Evolutionary conservation across 768 basidiomycete genomes (phyloP).

Genomic region (Lactifluus hygrophoroides): DNA sequence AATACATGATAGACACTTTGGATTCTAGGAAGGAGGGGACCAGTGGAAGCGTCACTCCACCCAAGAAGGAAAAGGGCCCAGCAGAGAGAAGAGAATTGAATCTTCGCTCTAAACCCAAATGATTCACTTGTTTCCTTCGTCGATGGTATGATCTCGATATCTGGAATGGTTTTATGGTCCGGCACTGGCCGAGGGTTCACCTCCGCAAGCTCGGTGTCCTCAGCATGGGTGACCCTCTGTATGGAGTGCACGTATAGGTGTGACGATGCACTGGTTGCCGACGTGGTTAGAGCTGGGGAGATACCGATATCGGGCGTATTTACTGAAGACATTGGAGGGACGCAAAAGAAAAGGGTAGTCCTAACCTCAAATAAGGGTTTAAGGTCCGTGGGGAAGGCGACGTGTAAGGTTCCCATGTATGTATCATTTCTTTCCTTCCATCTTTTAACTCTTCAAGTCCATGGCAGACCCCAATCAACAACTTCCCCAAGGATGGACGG

Average conservation of each 20-base stretch:
- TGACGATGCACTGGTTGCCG: neutral
- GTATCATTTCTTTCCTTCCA: conserved; percentile 1
- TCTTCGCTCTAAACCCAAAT: conserved; percentile 8
- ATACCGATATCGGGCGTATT: neutral
- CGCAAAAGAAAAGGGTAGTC: neutral
- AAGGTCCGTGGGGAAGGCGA: conserved; percentile 4
- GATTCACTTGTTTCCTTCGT: neutral
- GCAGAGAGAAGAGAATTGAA: conserved; percentile 50
- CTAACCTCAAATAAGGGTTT: conserved; percentile 12
- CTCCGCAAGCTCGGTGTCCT: neutral
- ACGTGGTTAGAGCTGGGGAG: neutral
- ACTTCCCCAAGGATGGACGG: conserved; percentile 86
- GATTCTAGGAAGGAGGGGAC: conserved; percentile 66
- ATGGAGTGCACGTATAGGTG: neutral
- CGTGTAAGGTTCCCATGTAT: conserved; percentile 10
- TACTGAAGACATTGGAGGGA: neutral
- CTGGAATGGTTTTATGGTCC: neutral
- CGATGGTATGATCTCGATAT: too few relatives aligned
- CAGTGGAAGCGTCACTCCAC: conserved; percentile 72
- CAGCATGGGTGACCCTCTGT: neutral
- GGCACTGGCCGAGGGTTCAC: neutral
- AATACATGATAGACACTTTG: conserved; percentile 45
- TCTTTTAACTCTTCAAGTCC: conserved; percentile 7
- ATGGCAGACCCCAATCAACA: conserved; percentile 51
- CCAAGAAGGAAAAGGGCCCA: conserved; percentile 54